Evolutionary conservation across 441 rosid genomes (phyloP).

Genomic region (Adansonia grandidieri): DNA sequence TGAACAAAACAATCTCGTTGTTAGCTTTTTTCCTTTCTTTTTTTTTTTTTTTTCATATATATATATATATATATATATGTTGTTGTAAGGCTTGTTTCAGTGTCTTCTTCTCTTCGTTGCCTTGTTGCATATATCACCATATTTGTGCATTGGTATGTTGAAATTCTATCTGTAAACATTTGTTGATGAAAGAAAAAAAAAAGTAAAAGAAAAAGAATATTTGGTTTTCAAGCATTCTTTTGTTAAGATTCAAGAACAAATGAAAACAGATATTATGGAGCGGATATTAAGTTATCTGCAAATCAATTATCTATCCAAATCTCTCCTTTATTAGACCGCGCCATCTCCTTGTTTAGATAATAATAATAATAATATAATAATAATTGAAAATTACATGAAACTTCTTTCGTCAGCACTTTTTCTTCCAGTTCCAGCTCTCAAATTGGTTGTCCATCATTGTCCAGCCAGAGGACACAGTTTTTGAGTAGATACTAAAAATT

Average conservation of each 20-base stretch:
- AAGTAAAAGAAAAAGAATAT: not conserved
- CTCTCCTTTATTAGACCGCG: not conserved
- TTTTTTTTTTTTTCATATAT: not conserved
- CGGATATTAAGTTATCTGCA: not conserved
- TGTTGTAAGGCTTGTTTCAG: constrained; percentile 40
- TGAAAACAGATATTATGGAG: not conserved
- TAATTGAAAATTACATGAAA: constrained; percentile 25
- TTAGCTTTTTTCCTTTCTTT: constrained; percentile 4
- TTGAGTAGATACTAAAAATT: too few species aligned
- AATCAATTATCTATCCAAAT: constrained; percentile 7
- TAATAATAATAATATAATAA: not conserved
- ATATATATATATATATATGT: not conserved
- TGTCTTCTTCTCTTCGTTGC: constrained; percentile 32
- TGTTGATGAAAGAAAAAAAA: constrained; percentile 11
- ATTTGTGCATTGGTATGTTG: constrained; percentile 25
- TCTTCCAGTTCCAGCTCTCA: constrained; percentile 24
- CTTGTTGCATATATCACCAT: constrained; percentile 36
- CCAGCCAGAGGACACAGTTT: constrained; percentile 16
- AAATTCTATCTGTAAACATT: constrained; percentile 39
- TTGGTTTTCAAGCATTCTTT: not conserved
- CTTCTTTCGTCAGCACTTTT: constrained; percentile 18
- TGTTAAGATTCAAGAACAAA: not conserved
- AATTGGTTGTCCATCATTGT: constrained; percentile 36
- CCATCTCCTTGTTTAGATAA: not conserved
- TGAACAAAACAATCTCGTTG: constrained; percentile 31